These are phyloP conservation scores for Wickerhamia fluorescens DNA, from an alignment of 805 yeast species.

Conservation along the genomic window DNA sequence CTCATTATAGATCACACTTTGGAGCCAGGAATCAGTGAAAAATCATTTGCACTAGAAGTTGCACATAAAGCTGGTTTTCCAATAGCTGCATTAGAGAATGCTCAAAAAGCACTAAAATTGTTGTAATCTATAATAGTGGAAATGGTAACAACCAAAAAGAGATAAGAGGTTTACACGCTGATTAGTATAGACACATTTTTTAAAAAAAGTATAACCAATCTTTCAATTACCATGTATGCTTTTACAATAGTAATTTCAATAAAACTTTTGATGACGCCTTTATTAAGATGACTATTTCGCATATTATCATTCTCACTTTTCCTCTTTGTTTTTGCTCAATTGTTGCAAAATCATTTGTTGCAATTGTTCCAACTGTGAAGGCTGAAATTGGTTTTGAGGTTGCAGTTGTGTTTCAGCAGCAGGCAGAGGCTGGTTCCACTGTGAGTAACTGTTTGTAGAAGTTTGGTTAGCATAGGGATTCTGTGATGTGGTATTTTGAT, in stretches of 20 bases:
- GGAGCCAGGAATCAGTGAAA: constrained; percentile 58
- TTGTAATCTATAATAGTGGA: constrained; percentile 1
- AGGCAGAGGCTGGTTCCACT: constrained; percentile 6
- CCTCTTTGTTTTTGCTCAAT: constrained; percentile 7
- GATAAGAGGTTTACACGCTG: no score
- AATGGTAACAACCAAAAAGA: no score
- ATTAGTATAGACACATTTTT: no score
- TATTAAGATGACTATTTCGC: constrained; percentile 3
- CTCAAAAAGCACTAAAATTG: constrained; percentile 28
- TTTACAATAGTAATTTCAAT: no score
- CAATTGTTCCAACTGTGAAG: constrained; percentile 17
- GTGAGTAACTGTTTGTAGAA: constrained; percentile 3
- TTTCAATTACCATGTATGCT: no score
- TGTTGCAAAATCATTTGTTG: constrained; percentile 17
- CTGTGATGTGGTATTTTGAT: no score
- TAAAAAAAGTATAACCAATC: no score
- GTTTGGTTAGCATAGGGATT: no score
- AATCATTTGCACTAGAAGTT: constrained; percentile 71
- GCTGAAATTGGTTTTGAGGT: constrained; percentile 11
- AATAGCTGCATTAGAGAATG: constrained; percentile 44
- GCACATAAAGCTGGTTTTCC: constrained; percentile 83
- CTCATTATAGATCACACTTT: constrained; percentile 53
- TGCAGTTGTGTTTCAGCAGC: constrained; percentile 6
- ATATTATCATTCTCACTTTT: constrained; percentile 10
- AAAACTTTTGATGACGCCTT: no score